Conservation (phyloP, 768 basidiomycete genomes). For the Porphyrellus cyaneotinctus region DNA sequence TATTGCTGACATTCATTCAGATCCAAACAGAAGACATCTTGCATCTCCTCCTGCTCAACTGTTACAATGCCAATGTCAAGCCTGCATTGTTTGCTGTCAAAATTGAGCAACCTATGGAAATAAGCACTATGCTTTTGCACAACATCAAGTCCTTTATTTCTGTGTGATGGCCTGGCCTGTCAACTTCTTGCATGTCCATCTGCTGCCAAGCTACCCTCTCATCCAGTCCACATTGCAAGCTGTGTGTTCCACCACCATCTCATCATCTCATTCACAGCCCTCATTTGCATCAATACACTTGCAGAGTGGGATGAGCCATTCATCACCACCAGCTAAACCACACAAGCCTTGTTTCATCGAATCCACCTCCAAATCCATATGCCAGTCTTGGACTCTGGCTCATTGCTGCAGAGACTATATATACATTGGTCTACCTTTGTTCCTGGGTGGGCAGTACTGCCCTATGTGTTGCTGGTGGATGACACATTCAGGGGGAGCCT, state of each 20-base stretch:
- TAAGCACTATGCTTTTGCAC: constrained; percentile 53
- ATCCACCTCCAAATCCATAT: constrained; percentile 34
- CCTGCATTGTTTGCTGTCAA: constrained; percentile 88
- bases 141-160: constrained; percentile 62
- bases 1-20: constrained; percentile 39
- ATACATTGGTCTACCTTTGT: too few relatives aligned
- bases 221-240: constrained; percentile 46
- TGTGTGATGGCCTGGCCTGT: too few relatives aligned
- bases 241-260: constrained; percentile 40
- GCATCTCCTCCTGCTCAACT: constrained; percentile 85
- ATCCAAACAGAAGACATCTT: constrained; percentile 97
- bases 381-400: constrained; percentile 28
- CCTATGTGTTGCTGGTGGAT: too few relatives aligned
- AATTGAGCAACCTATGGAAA: constrained; percentile 77
- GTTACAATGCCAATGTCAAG: constrained; percentile 78
- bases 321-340: constrained; percentile 27
- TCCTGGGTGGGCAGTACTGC: too few relatives aligned
- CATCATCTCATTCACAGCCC: constrained; percentile 34
- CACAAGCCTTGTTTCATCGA: constrained; percentile 26
- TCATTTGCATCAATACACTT: constrained; percentile 59
- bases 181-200: constrained; percentile 67
- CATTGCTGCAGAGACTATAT: too few relatives aligned
- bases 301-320: constrained; percentile 26
- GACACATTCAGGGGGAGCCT: too few relatives aligned
- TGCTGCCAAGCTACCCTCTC: constrained; percentile 34